These are phyloP conservation scores for Lentinula guzmanii DNA, from an alignment of 768 basidiomycete genomes.

Conservation along the genomic window DNA sequence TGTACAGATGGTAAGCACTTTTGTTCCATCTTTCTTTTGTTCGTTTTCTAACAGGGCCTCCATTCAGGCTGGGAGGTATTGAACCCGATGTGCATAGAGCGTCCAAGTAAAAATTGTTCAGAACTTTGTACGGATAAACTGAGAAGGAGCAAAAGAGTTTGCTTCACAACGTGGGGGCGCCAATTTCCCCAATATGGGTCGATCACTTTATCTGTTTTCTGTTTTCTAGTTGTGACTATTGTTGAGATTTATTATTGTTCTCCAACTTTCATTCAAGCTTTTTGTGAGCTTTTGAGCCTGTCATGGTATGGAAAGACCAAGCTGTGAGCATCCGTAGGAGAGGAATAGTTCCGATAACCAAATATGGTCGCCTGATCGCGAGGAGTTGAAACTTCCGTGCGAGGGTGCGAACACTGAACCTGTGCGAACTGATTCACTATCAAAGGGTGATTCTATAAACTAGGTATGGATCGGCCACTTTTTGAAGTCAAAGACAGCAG, in stretches of 20 bases:
- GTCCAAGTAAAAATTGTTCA: not conserved
- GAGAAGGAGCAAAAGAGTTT: not conserved
- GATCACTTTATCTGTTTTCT: too few species aligned
- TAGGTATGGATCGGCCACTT: not conserved
- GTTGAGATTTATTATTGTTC: too few species aligned
- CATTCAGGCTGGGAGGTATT: constrained; percentile 25
- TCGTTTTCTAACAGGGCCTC: not conserved
- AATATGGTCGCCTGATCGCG: not conserved
- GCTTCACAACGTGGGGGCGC: not conserved
- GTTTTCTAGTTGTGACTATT: too few species aligned
- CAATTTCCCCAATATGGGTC: not conserved
- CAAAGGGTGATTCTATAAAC: not conserved
- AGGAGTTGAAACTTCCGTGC: not conserved
- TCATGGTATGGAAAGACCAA: not conserved
- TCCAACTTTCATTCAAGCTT: too few species aligned
- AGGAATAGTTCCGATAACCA: not conserved
- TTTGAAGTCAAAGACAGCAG: not conserved
- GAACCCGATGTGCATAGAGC: constrained; percentile 16
- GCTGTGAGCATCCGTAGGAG: not conserved
- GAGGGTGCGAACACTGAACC: not conserved
- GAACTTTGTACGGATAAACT: not conserved
- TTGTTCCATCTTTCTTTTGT: not conserved
- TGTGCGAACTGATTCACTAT: not conserved
- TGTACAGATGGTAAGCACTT: constrained; percentile 32
- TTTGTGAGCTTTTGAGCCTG: too few species aligned